Percentiles rank a stretch among this genome's conserved stretches.
Evolutionary conservation across 805 yeast species (phyloP).

Genomic region (Kurtzmaniella fragi): DNA sequence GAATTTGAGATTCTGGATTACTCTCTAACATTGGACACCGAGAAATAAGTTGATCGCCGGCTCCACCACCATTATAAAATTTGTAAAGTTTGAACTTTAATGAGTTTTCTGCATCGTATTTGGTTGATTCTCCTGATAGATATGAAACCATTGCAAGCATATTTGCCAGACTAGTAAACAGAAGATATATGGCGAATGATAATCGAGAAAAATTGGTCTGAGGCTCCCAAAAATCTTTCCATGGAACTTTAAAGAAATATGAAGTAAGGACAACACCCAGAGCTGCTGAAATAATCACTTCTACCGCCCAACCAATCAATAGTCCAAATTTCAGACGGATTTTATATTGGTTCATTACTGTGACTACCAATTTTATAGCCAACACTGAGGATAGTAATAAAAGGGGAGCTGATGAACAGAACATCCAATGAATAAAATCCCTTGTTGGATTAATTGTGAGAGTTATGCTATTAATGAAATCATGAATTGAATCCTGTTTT

Average conservation of each 20-base stretch:
- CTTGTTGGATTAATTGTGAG: background rate
- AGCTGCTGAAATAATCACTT: constrained; percentile 23
- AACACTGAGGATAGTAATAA: too few species aligned
- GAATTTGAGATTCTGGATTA: too few species aligned
- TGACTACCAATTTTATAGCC: too few species aligned
- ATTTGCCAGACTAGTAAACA: constrained; percentile 1
- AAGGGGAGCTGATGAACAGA: too few species aligned
- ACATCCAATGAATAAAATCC: too few species aligned
- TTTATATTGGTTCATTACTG: constrained; percentile 21
- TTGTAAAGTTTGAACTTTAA: constrained; percentile 1
- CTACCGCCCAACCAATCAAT: constrained; percentile 31
- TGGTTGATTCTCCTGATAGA: background rate
- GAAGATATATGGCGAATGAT: constrained; percentile 12
- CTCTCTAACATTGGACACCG: too few species aligned
- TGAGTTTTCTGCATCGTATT: constrained; percentile 1
- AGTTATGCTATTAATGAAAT: background rate
- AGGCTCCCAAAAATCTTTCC: constrained; percentile 26
- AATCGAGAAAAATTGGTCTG: constrained; percentile 17
- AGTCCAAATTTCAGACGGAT: constrained; percentile 32
- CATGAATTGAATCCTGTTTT: background rate
- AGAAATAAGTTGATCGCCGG: too few species aligned
- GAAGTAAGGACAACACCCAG: constrained; percentile 15
- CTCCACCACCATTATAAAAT: background rate
- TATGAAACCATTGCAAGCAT: constrained; percentile 1
- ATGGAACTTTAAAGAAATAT: constrained; percentile 11